These are phyloP conservation scores for Dimocarpus longan DNA, from an alignment of 345 rosid species.

Conservation along the genomic window DNA sequence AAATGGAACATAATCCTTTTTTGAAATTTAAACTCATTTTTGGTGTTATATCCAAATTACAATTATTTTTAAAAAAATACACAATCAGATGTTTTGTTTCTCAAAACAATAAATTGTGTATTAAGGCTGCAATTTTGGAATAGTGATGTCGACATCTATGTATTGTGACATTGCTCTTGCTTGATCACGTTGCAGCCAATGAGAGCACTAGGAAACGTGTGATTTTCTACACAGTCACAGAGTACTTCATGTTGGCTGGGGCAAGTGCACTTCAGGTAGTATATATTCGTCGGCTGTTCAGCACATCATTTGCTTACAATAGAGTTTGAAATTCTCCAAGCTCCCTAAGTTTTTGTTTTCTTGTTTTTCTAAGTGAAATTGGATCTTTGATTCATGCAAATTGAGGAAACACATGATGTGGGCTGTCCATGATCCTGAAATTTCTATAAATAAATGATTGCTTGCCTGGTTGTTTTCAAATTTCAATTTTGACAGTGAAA, in stretches of 20 bases:
- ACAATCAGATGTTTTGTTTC: too few relatives aligned
- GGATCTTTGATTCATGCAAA: background rate
- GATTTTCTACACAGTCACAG: slow-evolving; percentile 36
- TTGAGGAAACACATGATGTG: background rate
- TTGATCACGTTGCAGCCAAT: slow-evolving; percentile 32
- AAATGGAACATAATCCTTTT: background rate
- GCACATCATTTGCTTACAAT: slow-evolving; percentile 38
- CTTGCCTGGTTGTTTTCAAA: background rate
- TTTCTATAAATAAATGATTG: background rate
- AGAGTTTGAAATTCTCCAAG: slow-evolving; percentile 14
- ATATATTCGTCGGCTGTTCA: slow-evolving; percentile 41
- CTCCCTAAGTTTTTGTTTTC: background rate
- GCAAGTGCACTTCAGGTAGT: slow-evolving; percentile 36
- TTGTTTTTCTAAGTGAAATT: background rate
- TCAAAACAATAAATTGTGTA: too few relatives aligned
- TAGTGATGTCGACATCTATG: too few relatives aligned
- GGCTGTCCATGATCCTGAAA: background rate
- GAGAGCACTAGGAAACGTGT: slow-evolving; percentile 46
- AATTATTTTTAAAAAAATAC: too few relatives aligned
- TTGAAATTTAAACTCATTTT: background rate
- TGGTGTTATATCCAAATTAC: too few relatives aligned
- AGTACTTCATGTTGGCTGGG: slow-evolving; percentile 35
- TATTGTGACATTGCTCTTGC: background rate
- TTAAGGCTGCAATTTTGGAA: too few relatives aligned
- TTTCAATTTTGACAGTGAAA: background rate